A percentile compares a stretch with the other conserved stretches of the same genome.
Evolutionary conservation across 2,329 filamentous ascomycete genomes (phyloP).

Genomic region (Aspergillus japonicus): DNA sequence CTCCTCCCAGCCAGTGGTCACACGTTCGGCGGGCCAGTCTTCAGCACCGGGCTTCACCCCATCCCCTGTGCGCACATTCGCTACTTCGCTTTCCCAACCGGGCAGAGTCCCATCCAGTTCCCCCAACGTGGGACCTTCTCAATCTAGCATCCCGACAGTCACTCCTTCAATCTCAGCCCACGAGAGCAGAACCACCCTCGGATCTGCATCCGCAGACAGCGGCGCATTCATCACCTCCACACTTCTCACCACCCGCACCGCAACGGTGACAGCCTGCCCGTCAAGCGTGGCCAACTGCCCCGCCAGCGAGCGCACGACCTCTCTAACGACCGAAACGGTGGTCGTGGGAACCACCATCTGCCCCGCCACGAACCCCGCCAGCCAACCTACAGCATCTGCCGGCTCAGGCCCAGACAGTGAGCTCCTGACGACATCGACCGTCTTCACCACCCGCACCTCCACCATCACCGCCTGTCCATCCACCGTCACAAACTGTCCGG

Average conservation of each 20-base stretch:
- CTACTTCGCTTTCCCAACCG: neutral
- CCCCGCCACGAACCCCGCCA: neutral
- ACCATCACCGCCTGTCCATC: neutral
- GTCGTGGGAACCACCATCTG: neutral
- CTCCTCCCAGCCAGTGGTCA: neutral
- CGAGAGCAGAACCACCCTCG: neutral
- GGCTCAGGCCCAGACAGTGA: neutral
- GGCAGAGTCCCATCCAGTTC: neutral
- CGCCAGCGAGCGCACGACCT: neutral
- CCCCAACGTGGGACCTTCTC: accelerated
- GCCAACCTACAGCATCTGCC: neutral
- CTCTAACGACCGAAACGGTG: neutral
- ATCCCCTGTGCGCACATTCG: neutral
- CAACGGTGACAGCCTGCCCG: neutral
- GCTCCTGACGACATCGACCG: neutral
- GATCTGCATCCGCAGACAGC: neutral
- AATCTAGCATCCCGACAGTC: no score
- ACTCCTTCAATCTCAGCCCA: neutral
- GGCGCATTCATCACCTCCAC: neutral
- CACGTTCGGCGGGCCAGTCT: neutral
- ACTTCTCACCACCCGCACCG: neutral
- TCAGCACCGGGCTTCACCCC: neutral
- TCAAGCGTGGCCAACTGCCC: neutral
- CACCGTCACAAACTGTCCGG: neutral
- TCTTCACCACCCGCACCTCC: neutral